Conservation (phyloP, 108 stramenopile species). For the Skeletonema potamos region DNA sequence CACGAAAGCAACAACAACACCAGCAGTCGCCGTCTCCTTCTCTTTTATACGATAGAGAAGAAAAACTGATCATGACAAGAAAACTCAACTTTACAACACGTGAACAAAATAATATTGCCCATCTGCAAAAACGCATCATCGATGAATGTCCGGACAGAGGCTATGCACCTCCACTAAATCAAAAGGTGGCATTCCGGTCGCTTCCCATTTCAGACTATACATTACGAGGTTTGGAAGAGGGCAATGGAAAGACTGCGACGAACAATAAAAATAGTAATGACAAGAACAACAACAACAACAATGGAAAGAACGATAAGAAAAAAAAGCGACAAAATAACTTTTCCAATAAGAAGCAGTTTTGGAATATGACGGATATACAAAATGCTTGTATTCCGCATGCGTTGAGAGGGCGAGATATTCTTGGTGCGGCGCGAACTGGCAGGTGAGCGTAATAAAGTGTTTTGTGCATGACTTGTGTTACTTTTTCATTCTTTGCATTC, state of each 20-base stretch:
- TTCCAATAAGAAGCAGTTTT: constrained; percentile 61
- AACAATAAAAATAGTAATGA: not conserved
- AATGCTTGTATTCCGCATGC: constrained; percentile 93
- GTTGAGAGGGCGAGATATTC: constrained; percentile 87
- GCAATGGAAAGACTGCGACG: constrained; percentile 16
- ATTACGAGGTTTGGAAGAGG: constrained; percentile 70
- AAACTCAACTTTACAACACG: constrained; percentile 1
- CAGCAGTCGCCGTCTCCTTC: not conserved
- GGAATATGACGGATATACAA: constrained; percentile 92
- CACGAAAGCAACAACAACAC: not conserved
- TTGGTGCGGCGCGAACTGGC: constrained; percentile 95
- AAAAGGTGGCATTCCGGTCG: constrained; percentile 79
- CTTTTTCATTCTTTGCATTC: not conserved
- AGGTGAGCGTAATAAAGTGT: constrained; percentile 25
- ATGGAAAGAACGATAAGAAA: no score
- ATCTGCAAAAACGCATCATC: constrained; percentile 50
- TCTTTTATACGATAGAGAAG: not conserved
- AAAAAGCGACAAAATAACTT: constrained; percentile 11
- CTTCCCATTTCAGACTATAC: constrained; percentile 72
- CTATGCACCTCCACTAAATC: constrained; percentile 58
- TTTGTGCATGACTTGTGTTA: not conserved
- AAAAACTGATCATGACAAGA: not conserved
- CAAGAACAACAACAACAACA: constrained; percentile 6
- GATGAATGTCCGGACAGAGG: constrained; percentile 74
- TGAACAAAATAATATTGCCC: constrained; percentile 21